Evolutionary conservation across 108 stramenopile species (phyloP), one percentile per base, ranked within the genome.

Genomic region (Nannochloropsis gaditana): DNA sequence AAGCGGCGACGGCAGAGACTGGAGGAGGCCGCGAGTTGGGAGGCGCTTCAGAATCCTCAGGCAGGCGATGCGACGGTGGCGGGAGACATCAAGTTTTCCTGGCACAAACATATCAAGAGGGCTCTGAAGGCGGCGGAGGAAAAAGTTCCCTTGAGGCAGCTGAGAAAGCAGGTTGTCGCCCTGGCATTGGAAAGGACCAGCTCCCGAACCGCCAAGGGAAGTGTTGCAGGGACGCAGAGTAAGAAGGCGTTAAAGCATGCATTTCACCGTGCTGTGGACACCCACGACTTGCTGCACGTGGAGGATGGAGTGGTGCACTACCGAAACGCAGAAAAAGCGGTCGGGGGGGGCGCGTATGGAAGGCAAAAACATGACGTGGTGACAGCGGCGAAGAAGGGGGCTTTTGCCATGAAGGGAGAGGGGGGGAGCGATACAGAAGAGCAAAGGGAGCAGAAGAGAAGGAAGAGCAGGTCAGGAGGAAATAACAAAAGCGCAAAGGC

Each of bases 251-350:
- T 73, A n/a, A 73, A 15, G 3, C 59, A 73, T 15, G 59, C 59
- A n/a, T 73, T 73, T 73, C 59, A 73, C n/a, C n/a, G 15, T 15
- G 59, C n/a, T 8, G 5, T 73, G 4, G 59, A 73, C 59, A 73
- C 59, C 19, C 59, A 73, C n/a, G 59, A 73, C 59, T 73, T 73
- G 59, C n/a, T 73, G 59, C 59, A 73, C 8, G 59, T 73, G 2
- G 19, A 73, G 59, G 59, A 73, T 73, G 59, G 59, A n/a, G 59
- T 73, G 59, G 59, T 73, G 15, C 59, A 73, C n/a, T 73, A 73
- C n/a, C 59, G 8, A 73, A 73, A n/a, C 1, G n/a, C 5, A 73
- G 59, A n/a, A 73, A 73, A 73, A n/a, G 59, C 15, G 59, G 59
- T 3, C 31, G 6, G n/a, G 59, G 59, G 0, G 59, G 59, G 2